Evolutionary conservation across 1,284 basidiomycete species (phyloP).

Genomic region (Trichosporon sp.): DNA sequence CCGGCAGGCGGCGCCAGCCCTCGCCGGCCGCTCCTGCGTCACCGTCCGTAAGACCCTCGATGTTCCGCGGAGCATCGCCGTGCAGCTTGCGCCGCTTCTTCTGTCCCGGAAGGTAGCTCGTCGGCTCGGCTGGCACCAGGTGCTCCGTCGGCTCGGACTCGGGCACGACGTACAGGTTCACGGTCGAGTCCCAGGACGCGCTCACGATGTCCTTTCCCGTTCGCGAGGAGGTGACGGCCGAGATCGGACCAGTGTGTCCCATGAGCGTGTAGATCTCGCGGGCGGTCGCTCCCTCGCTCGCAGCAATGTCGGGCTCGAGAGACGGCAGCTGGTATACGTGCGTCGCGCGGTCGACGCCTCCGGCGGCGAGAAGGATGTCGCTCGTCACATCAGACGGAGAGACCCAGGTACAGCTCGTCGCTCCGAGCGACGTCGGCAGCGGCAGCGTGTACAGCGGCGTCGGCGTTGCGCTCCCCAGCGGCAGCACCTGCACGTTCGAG

Average conservation of each 20-base stretch:
- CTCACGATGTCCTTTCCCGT: constrained; percentile 62
- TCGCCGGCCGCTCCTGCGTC: constrained; percentile 33
- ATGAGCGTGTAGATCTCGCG: constrained; percentile 55
- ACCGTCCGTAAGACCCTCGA: constrained; percentile 46
- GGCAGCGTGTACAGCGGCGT: constrained; percentile 39
- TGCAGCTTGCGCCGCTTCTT: constrained; percentile 58
- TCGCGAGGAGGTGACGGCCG: constrained; percentile 58
- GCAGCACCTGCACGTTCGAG: constrained; percentile 66
- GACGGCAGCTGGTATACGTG: constrained; percentile 58
- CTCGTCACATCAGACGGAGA: constrained; percentile 42
- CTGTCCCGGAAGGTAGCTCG: constrained; percentile 43
- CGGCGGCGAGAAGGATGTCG: constrained; percentile 60
- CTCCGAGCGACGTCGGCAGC: constrained; percentile 52
- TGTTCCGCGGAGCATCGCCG: constrained; percentile 44
- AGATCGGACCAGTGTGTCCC: constrained; percentile 67
- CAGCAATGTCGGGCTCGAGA: constrained; percentile 37
- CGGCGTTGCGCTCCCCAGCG: constrained; percentile 39
- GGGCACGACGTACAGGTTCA: constrained; percentile 61
- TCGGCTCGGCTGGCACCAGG: constrained; percentile 44
- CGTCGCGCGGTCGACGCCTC: constrained; percentile 73
- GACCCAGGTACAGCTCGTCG: constrained; percentile 66
- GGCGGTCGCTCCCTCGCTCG: constrained; percentile 51
- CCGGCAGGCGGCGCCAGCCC: constrained; percentile 44
- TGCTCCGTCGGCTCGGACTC: constrained; percentile 34
- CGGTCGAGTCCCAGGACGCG: constrained; percentile 68